Evolutionary conservation across 208 protist genomes (phyloP).

Genomic region (Trypanosoma avium): DNA sequence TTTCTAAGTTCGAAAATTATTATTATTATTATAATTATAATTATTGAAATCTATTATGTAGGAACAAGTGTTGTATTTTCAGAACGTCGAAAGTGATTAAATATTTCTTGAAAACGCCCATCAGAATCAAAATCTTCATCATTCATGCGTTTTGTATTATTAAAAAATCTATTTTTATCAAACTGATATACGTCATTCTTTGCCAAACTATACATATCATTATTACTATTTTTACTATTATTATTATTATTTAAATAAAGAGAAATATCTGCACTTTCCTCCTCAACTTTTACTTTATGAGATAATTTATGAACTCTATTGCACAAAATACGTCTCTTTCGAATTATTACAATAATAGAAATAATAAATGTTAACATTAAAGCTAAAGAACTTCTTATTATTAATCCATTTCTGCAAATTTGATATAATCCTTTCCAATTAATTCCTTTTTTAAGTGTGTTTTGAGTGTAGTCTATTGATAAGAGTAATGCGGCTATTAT

Average conservation of each 20-base stretch:
- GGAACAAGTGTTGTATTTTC: no score
- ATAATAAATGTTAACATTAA: not conserved
- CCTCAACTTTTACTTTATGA: no score
- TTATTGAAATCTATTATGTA: no score
- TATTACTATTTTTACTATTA: not conserved
- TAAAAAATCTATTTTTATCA: not conserved
- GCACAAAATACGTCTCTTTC: no score
- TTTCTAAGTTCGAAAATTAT: no score
- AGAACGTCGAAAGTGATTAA: conserved; percentile 8
- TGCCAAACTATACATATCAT: no score
- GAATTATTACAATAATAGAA: not conserved
- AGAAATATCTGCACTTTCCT: no score
- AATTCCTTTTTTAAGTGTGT: not conserved
- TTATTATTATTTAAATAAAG: no score
- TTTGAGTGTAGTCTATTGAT: conserved; percentile 3
- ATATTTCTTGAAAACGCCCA: conserved; percentile 11
- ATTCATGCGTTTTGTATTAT: not conserved
- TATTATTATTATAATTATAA: no score
- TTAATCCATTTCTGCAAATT: not conserved
- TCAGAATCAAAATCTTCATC: conserved; percentile 21
- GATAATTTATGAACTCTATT: no score
- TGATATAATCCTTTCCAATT: not conserved
- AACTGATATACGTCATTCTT: no score
- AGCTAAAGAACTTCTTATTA: not conserved
- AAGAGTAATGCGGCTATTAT: conserved; percentile 4